Base-by-base conservation (phyloP, 495 filamentous ascomycete species). In the Penicillium bialowiezense region DNA sequence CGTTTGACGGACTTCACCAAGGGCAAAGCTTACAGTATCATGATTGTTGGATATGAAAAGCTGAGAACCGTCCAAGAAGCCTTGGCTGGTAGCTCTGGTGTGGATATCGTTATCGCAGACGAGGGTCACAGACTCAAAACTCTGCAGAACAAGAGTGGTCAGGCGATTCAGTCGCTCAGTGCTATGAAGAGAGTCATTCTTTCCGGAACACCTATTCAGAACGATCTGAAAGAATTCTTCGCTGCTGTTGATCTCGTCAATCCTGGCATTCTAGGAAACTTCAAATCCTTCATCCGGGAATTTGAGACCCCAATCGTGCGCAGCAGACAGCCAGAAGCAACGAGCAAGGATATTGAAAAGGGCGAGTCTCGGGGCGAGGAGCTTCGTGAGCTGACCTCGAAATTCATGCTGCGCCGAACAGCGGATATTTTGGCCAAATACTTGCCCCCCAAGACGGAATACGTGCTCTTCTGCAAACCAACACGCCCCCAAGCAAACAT, bases 41-140 rank as follows among this genome's bases (percentile, higher is more conserved):
- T 90, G 88, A 88, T 92, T 48, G 81, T 92, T 40, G 88, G 88
- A 0, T 92, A 92, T 58, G 88, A 92, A 64, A 89, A 86, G 60
- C 70, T 90, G 21, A 74, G 86, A 42, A 81, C 73, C 13, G 82
- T 91, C 0, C 81, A 85, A 44, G 83, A 81, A 18, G 84, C 85
- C 35, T 66, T 91, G 35, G 77, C 82, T 37, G 80, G 81, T 52
- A 80, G 84, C 6, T 60, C 61, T 34, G 80, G 82, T 0, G 72
- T 91, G 43, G 88, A 91, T 58, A 89, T 92, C 50, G 81, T 92
- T 37, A 82, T 92, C 55, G 86, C 86, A 2, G 88, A 92, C 62
- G 88, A 92, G 69, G 88, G 88, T 1, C 88, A 92, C 59, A 68
- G 88, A 45, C 77, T 92, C 14, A 92, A 92, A 63, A 91, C 88